Evolutionary conservation across 176 grass and related monocot genomes (phyloP).

Genomic region (Musa troglodytarum): DNA sequence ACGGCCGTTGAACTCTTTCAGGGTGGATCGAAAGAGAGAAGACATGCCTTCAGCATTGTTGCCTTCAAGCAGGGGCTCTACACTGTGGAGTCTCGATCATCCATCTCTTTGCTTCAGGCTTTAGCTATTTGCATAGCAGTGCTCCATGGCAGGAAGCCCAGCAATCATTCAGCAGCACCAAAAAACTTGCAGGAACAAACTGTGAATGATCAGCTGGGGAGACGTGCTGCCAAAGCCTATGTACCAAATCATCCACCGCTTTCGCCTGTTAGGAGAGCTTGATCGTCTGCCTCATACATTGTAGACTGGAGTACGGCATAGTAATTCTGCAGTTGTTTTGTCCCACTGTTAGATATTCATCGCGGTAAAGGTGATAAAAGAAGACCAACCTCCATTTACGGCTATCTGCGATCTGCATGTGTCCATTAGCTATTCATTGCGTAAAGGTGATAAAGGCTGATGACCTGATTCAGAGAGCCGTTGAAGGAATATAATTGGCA

Average conservation of each 20-base stretch:
- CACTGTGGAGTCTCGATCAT: conserved; percentile 67
- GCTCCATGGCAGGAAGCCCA: conserved; percentile 51
- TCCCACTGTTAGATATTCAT: neutral
- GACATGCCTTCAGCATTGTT: conserved; percentile 59
- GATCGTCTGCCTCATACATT: conserved; percentile 5
- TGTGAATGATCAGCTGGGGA: neutral
- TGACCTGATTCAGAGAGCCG: too few species aligned
- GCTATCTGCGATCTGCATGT: too few species aligned
- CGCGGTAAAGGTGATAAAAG: neutral
- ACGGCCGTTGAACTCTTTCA: conserved; percentile 10
- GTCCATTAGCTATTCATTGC: too few species aligned
- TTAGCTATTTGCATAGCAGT: conserved; percentile 82
- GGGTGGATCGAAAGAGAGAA: conserved; percentile 47
- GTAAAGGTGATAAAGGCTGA: too few species aligned
- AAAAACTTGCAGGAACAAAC: conserved; percentile 26
- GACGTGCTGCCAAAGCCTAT: conserved; percentile 13
- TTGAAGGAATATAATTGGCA: too few species aligned
- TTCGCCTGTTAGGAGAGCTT: conserved; percentile 38
- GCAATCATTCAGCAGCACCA: conserved; percentile 21
- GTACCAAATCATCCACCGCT: conserved; percentile 29
- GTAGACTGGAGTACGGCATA: too few species aligned
- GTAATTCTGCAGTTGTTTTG: neutral
- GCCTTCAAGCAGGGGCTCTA: conserved; percentile 82
- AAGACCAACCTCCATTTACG: too few species aligned
- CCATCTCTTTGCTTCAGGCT: conserved; percentile 64